These are phyloP conservation scores for Microdochium trichocladiopsis DNA, from an alignment of 2,329 filamentous ascomycete species.

Conservation along the genomic window DNA sequence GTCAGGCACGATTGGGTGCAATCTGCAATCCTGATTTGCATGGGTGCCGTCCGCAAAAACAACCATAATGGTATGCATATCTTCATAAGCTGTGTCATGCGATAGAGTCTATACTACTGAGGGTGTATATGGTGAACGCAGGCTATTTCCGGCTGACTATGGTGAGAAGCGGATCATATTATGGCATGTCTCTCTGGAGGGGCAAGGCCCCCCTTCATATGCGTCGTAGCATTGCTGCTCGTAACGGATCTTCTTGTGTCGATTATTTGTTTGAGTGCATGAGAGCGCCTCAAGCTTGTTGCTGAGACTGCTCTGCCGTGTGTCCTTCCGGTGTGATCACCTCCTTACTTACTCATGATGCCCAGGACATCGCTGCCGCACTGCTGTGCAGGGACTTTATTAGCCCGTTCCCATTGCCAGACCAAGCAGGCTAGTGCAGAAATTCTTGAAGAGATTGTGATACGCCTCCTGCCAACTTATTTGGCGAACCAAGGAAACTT, in stretches of 20 bases:
- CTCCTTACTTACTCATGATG: no score
- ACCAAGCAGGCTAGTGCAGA: neutral
- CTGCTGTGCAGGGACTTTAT: neutral
- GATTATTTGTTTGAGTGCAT: no score
- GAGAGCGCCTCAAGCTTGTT: no score
- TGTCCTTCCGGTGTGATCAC: no score
- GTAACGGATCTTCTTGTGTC: neutral
- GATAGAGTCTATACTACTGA: no score
- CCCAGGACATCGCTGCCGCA: neutral
- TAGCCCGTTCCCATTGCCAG: neutral
- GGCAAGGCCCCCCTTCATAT: neutral
- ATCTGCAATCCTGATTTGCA: no score
- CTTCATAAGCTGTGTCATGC: no score
- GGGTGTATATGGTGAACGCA: no score
- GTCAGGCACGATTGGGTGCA: no score
- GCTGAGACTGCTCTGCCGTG: no score
- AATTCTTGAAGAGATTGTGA: neutral
- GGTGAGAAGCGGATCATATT: neutral
- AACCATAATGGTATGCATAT: no score
- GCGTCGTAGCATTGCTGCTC: neutral
- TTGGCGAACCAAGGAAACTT: conserved; percentile 62
- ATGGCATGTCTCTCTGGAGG: neutral
- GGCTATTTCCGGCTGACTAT: neutral
- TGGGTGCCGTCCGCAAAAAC: no score
- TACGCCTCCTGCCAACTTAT: conserved; percentile 13